Percentiles rank a stretch among this genome's conserved stretches.
Evolutionary conservation across 2,329 filamentous ascomycete genomes (phyloP).

Genomic region (Pyrenophora graminea): DNA sequence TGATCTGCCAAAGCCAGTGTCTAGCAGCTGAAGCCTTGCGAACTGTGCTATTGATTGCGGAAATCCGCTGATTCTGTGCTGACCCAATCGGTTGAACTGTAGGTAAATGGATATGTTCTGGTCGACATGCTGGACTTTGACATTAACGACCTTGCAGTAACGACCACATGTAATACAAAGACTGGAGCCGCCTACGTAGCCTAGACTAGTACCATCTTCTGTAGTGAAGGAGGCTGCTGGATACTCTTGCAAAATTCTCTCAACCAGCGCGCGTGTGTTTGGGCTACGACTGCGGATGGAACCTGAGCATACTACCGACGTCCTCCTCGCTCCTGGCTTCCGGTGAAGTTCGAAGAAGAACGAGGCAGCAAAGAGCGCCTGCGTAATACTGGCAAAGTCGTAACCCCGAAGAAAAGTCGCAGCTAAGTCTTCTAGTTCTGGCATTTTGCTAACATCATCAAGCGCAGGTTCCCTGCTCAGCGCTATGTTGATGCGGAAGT

Average conservation of each 20-base stretch:
- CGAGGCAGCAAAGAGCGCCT: constrained; percentile 10
- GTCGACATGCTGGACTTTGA: constrained; percentile 11
- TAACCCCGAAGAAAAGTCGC: constrained; percentile 11
- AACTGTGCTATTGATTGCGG: constrained; percentile 11
- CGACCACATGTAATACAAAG: constrained; percentile 7
- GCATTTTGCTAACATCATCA: constrained; percentile 14
- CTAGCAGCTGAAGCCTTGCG: constrained; percentile 13
- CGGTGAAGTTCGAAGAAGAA: constrained; percentile 21
- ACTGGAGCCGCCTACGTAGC: constrained; percentile 1
- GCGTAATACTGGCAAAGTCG: constrained; percentile 11
- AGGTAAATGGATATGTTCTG: constrained; percentile 14
- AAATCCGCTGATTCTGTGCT: constrained; percentile 21
- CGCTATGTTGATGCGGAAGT: constrained; percentile 19
- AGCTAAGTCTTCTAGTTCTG: constrained; percentile 10
- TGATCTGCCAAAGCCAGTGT: constrained; percentile 13
- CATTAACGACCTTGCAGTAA: constrained; percentile 10
- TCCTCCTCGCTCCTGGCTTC: constrained; percentile 1
- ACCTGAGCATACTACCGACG: constrained; percentile 2
- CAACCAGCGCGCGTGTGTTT: constrained; percentile 6
- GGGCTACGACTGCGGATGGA: constrained; percentile 16
- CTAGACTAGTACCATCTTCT: constrained; percentile 8
- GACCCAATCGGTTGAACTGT: constrained; percentile 3
- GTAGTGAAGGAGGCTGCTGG: constrained; percentile 10
- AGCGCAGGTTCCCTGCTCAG: constrained; percentile 10
- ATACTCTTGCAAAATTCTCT: constrained; percentile 19